Evolutionary conservation across 2,329 filamentous ascomycete species (phyloP).

Genomic region (Davidsoniella neocaledoniae): DNA sequence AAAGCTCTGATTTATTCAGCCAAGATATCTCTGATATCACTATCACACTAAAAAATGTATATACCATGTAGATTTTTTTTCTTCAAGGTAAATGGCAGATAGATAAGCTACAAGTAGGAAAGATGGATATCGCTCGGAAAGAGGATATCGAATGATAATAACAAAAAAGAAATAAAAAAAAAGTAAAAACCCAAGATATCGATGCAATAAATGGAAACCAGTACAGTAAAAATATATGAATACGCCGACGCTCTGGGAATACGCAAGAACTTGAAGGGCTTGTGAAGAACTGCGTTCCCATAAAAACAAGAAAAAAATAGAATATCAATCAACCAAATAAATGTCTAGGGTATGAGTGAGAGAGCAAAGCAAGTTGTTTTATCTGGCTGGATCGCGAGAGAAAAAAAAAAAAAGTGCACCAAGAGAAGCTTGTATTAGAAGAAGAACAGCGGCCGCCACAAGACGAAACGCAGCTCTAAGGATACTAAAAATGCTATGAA

Average conservation of each 20-base stretch:
- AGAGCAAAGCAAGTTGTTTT: too few relatives aligned
- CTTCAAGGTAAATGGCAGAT: background rate
- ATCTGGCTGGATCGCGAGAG: background rate
- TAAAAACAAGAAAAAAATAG: background rate
- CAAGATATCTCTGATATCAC: too few relatives aligned
- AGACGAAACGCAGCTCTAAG: background rate
- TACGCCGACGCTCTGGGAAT: background rate
- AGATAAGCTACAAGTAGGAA: background rate
- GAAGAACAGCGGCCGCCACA: background rate
- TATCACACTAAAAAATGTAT: too few relatives aligned
- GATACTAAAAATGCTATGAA: constrained; percentile 1
- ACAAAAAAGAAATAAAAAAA: background rate
- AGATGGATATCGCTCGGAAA: background rate
- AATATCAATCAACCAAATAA: too few relatives aligned
- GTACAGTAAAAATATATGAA: constrained; percentile 1
- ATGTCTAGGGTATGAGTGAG: too few relatives aligned
- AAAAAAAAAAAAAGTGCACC: background rate
- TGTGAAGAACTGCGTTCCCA: background rate
- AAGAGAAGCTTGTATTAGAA: background rate
- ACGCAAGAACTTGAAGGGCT: too few relatives aligned
- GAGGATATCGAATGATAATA: constrained; percentile 4
- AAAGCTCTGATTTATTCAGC: too few relatives aligned
- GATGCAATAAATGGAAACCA: background rate
- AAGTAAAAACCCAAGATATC: constrained; percentile 8
- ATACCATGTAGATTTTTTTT: background rate